Evolutionary conservation across 2,329 filamentous ascomycete species (phyloP), one percentile per base, ranked within the genome.

Genomic region (Penicillium griseofulvum): DNA sequence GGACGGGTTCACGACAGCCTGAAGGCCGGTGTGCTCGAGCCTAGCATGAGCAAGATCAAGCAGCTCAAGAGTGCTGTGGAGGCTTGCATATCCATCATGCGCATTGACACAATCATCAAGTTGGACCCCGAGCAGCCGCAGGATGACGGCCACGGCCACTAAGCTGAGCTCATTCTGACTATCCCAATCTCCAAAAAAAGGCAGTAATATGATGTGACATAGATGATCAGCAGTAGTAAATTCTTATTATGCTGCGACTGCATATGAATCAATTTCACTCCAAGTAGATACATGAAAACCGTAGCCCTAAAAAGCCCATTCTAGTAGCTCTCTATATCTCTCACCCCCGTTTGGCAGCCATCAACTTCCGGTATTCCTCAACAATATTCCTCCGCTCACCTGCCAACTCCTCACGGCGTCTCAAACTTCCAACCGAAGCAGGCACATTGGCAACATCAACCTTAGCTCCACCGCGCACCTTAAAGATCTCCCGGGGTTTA

Each of bases 11-110:
- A 92, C 52, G 94, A 99, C 75, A 87, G 91, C 79, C 81, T 99
- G 69, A 97, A 97, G 83, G 87, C 90, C 12, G 94, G 94, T 71
- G 92, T 99, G 59, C 76, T 99, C 70, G 94, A 99, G 81, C 94
- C 94, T 31, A 96, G 89, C 77, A 91, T 99, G 81, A 97, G 93
- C 84, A 99, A 99, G 83, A 85, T 99, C 65, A 89, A 93, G 77
- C 94, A 97, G 81, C 81, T 99, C 71, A 99, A 99, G 87, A 95
- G 89, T 77, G 94, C 94, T 28, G 94, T 99, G 47, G 94, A 99
- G 80, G 94, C 94, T 52, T 97, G 94, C 76, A 96, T 99, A 76
- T 90, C 91, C 71, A 97, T 99, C 74, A 97, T 99, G 94, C 86
- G 94, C 70, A 99, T 99, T 73, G 94, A 99, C 80, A 97, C 94